A percentile compares a stretch with the other conserved stretches of the same genome.
Conservation (phyloP, 2,329 filamentous ascomycete genomes). For the Aspergillus amoenus region DNA sequence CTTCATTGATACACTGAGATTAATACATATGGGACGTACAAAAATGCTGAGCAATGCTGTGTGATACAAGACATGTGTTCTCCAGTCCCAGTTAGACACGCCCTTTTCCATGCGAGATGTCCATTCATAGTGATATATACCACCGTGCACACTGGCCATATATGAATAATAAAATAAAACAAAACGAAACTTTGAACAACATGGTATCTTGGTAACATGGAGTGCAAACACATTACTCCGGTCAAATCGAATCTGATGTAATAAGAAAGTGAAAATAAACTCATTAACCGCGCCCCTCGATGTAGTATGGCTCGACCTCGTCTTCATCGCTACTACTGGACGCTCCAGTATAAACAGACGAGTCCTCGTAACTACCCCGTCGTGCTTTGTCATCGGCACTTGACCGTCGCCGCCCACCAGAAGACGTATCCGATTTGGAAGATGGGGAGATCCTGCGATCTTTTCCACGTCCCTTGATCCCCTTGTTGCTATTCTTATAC, state of each 20-base stretch:
- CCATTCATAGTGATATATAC: background rate
- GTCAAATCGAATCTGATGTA: background rate
- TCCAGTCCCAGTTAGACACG: background rate
- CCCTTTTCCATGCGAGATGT: conserved; percentile 1
- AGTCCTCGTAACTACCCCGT: conserved; percentile 28
- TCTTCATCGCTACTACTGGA: conserved; percentile 37
- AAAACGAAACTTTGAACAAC: conserved; percentile 1
- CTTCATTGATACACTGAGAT: background rate
- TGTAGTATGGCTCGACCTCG: conserved; percentile 28
- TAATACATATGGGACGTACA: background rate
- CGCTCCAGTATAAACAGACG: conserved; percentile 30
- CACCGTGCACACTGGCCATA: background rate
- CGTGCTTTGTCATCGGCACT: conserved; percentile 27
- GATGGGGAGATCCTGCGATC: conserved; percentile 55
- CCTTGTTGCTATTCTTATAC: conserved; percentile 99
- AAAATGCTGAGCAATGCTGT: background rate
- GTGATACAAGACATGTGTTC: background rate
- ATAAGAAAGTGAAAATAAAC: background rate
- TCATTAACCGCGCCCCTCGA: conserved; percentile 24
- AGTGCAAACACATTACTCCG: conserved; percentile 1
- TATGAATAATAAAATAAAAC: background rate
- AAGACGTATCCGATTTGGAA: conserved; percentile 21
- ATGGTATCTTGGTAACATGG: conserved; percentile 19
- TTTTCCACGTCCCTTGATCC: conserved; percentile 93
- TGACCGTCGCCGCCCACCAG: conserved; percentile 16